Conservation (phyloP, 2,329 filamentous ascomycete genomes). For the Trichoderma sp. region DNA sequence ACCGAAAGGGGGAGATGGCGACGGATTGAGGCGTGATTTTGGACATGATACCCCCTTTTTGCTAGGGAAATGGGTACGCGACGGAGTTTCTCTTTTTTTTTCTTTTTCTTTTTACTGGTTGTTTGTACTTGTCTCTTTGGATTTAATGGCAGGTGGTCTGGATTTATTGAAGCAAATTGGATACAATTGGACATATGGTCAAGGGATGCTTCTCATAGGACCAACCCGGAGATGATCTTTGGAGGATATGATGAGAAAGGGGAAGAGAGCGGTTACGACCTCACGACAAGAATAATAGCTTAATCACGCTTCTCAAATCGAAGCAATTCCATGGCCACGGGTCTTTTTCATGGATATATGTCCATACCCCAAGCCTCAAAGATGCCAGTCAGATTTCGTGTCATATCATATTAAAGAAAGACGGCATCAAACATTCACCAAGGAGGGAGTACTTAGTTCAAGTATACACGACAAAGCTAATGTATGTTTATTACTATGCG, state of each 20-base stretch:
- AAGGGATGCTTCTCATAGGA: neutral
- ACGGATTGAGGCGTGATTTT: constrained; percentile 31
- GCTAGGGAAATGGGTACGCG: neutral
- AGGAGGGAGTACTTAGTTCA: neutral
- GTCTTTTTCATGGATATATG: neutral
- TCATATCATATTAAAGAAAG: no score
- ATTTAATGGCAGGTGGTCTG: no score
- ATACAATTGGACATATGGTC: neutral
- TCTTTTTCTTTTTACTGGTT: no score
- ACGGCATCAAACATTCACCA: neutral
- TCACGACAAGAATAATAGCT: constrained; percentile 7
- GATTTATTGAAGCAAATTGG: neutral
- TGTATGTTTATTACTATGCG: neutral
- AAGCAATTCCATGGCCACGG: neutral
- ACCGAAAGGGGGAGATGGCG: constrained; percentile 52
- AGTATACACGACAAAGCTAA: neutral
- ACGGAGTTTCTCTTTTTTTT: neutral
- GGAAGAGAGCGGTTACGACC: neutral
- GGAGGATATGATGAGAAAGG: neutral
- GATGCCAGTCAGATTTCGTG: no score
- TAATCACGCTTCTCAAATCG: constrained; percentile 9
- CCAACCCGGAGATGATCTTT: neutral
- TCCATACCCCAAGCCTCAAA: neutral
- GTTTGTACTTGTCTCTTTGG: no score
- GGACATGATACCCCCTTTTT: neutral